Evolutionary conservation across 192 early-diverging fungal genomes (phyloP).

Genomic region (Backusella morwellensis): DNA sequence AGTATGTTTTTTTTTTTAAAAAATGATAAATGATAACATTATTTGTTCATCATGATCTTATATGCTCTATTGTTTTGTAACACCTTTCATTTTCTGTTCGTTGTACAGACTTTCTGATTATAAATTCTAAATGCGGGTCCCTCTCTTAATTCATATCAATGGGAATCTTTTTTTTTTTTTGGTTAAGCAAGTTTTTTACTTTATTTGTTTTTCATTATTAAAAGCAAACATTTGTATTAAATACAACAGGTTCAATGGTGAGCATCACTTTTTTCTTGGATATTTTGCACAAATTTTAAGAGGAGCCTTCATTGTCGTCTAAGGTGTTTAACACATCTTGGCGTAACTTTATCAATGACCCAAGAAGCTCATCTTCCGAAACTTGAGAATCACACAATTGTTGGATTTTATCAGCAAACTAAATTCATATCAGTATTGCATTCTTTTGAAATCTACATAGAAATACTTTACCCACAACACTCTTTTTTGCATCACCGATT

Average conservation of each 20-base stretch:
- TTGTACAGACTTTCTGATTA: neutral
- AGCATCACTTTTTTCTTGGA: neutral
- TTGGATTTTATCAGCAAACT: slow-evolving; percentile 8
- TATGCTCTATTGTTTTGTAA: neutral
- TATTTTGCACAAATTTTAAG: too few relatives aligned
- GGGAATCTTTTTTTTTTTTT: neutral
- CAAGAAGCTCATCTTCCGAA: neutral
- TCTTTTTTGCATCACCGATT: neutral
- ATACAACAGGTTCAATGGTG: neutral
- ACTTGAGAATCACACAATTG: neutral
- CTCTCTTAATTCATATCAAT: neutral
- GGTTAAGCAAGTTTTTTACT: neutral
- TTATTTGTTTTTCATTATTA: neutral
- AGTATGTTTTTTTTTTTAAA: neutral
- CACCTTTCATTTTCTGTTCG: neutral
- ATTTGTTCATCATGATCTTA: neutral
- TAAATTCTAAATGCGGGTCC: neutral
- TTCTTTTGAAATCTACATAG: too few relatives aligned
- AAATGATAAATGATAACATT: neutral
- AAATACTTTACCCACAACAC: neutral
- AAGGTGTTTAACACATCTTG: neutral
- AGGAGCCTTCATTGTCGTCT: neutral
- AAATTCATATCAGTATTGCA: neutral
- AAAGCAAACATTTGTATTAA: neutral
- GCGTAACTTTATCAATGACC: neutral